Evolutionary conservation across 2,329 filamentous ascomycete species (phyloP), one percentile per base, ranked within the genome.

Genomic region (Botrytis cinerea): DNA sequence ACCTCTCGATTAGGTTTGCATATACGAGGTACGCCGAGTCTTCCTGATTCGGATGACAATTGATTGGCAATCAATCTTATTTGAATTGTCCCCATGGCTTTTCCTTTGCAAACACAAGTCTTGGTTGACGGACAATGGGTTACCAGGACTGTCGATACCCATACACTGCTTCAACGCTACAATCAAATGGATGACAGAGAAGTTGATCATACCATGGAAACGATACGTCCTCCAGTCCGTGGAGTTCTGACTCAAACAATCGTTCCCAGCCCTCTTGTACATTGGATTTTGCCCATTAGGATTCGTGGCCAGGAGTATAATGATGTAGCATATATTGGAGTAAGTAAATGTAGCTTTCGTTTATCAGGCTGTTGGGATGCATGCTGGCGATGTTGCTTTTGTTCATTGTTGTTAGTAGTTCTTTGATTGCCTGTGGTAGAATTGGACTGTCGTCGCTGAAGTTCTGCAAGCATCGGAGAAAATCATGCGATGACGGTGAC

Each of bases 281-380:
- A 91, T 79, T 92, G 88, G 85, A 91, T 98, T 61, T 84, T 97
- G 22, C 93, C 94, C 20, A 93, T 91, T n/a, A 89, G 91, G 74
- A 85, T 98, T 74, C 88, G 95, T 73, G 90, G 90, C 72, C 85
- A 86, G 70, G 82, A 86, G 61, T 86, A 90, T 74, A 94, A 96
- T 77, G 95, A 98, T 83, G 89, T 98, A 76, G 91, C 95, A 54
- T 94, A 97, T 78, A 87, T 99, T 73, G 93, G 94, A 71, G 90
- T 92, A 85, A 83, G 89, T 86, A 45, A n/a, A 70, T 40, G 25
- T 70, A 74, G 75, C 73, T 73, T 73, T 63, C 75, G 40, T 66
- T 61, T 46, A 7, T 46, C 40, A n/a, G 73, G 48, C 32, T 72
- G 14, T 45, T 25, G 28, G 28, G 61, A 14, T 48, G 48, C n/a